phyloP scores from a whole-genome alignment of 1,284 basidiomycete genomes.

The Leccinum cinnamomeum region DNA sequence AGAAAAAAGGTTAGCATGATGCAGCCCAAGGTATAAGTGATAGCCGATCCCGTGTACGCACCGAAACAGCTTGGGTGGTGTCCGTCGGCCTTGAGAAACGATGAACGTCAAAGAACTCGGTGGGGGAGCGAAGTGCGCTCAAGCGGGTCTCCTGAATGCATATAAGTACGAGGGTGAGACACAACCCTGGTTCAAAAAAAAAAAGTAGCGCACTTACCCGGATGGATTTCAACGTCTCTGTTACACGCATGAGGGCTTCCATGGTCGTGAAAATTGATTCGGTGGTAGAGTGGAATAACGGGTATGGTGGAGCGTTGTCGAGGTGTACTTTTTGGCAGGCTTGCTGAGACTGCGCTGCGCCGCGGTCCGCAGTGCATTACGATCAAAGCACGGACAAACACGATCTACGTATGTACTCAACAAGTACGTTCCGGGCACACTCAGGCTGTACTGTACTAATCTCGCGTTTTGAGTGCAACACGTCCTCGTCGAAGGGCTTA shows the following conservation, averaged over 20 bases:
- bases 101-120: constrained; percentile 89
- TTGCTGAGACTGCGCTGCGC: neutral
- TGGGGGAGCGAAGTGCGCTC: constrained; percentile 75
- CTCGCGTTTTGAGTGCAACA: neutral
- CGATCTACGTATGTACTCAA: too few relatives aligned
- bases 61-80: constrained; percentile 67
- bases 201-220: constrained; percentile 47
- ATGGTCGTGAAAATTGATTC: constrained; percentile 37
- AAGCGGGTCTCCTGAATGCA: constrained; percentile 72
- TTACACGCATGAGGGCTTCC: constrained; percentile 61
- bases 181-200: neutral
- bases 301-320: neutral
- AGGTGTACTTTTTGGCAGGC: neutral
- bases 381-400: neutral
- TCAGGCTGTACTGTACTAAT: too few relatives aligned
- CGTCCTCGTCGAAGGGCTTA: neutral
- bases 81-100: constrained; percentile 82
- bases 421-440: too few relatives aligned
- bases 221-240: constrained; percentile 72
- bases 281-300: neutral
- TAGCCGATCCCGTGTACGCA: constrained; percentile 36
- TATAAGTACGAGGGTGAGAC: neutral
- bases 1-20: neutral
- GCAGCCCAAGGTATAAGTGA: neutral
- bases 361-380: neutral